phyloP scores from a whole-genome alignment of 108 stramenopile species.

The Nitzschia inconspicua region DNA sequence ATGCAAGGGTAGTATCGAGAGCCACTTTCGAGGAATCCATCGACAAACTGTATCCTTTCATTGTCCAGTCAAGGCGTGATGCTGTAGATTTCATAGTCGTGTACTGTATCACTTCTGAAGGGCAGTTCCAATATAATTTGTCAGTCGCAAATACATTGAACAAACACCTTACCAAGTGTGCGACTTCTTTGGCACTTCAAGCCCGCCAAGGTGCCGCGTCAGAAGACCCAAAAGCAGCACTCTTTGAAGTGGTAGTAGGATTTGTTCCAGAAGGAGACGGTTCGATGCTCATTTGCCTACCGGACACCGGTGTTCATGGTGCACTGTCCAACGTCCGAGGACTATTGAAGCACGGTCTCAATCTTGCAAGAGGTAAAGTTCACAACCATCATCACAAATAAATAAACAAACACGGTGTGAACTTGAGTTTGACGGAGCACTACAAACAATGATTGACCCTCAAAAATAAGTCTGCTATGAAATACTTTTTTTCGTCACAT shows the following conservation, averaged over 20 bases:
- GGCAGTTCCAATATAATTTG: slow-evolving; percentile 39
- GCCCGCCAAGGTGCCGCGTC: slow-evolving; percentile 55
- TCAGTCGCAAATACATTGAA: slow-evolving; percentile 34
- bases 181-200: slow-evolving; percentile 54
- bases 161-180: slow-evolving; percentile 35
- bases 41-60: slow-evolving; percentile 14
- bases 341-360: slow-evolving; percentile 44
- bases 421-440: too few species aligned
- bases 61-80: slow-evolving; percentile 12
- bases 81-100: slow-evolving; percentile 43
- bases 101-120: slow-evolving; percentile 4
- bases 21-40: slow-evolving; percentile 11
- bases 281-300: slow-evolving; percentile 45
- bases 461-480: background rate
- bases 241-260: slow-evolving; percentile 71
- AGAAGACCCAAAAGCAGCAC: slow-evolving; percentile 42
- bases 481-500: background rate
- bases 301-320: slow-evolving; percentile 52
- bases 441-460: background rate
- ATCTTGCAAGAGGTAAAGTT: slow-evolving; percentile 24
- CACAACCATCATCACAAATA: slow-evolving; percentile 29
- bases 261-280: slow-evolving; percentile 35
- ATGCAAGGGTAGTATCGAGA: slow-evolving; percentile 7
- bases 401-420: too few species aligned
- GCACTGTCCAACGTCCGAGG: slow-evolving; percentile 48